Evolutionary conservation across 306 rosid genomes (phyloP).

Genomic region (Glycine latifolia): DNA sequence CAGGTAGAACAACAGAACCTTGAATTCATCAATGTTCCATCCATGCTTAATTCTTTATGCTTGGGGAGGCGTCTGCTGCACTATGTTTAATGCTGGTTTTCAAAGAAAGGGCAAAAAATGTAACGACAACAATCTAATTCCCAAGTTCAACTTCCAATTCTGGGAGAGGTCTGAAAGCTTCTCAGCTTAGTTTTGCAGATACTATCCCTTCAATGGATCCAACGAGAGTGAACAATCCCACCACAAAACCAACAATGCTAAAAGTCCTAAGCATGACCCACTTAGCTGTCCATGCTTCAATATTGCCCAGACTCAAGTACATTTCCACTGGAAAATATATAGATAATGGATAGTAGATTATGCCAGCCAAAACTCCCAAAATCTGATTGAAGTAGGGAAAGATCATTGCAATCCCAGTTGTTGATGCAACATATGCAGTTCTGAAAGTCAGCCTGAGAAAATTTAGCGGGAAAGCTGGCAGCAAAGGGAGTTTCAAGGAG

Average conservation of each 20-base stretch:
- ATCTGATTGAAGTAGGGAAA: slow-evolving; percentile 83
- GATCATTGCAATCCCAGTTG: slow-evolving; percentile 60
- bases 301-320: slow-evolving; percentile 60
- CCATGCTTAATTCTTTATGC: slow-evolving; percentile 4
- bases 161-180: slow-evolving; percentile 3
- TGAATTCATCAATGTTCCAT: slow-evolving; percentile 26
- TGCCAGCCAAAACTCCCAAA: slow-evolving; percentile 70
- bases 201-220: slow-evolving; percentile 74
- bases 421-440: slow-evolving; percentile 58
- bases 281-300: slow-evolving; percentile 61
- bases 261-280: slow-evolving; percentile 66
- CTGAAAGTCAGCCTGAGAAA: slow-evolving; percentile 63
- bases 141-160: slow-evolving; percentile 12
- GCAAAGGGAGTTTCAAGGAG: slow-evolving; percentile 53
- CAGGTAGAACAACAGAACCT: slow-evolving; percentile 24
- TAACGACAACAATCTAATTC: slow-evolving; percentile 35
- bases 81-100: slow-evolving; percentile 4
- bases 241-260: slow-evolving; percentile 55
- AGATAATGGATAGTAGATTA: slow-evolving; percentile 68
- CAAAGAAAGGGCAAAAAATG: slow-evolving; percentile 17
- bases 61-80: not conserved
- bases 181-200: slow-evolving; percentile 58
- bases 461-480: slow-evolving; percentile 54
- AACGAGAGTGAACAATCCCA: slow-evolving; percentile 58
- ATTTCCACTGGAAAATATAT: slow-evolving; percentile 77